Evolutionary conservation across 192 early-diverging fungal genomes (phyloP).

Genomic region (Gaertneriomyces semiglobifer): DNA sequence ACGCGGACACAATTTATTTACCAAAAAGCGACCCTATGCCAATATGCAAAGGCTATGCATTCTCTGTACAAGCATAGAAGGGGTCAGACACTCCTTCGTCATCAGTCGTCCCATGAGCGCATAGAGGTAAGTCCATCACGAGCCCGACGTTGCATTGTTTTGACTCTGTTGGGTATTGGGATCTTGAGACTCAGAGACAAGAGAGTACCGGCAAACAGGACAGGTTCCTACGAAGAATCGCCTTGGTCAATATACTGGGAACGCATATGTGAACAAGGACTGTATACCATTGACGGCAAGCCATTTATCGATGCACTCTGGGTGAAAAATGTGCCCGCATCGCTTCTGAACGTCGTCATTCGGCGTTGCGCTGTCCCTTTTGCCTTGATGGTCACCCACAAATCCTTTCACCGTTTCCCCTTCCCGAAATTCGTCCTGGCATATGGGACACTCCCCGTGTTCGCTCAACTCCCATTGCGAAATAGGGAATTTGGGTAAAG

Average conservation of each 20-base stretch:
- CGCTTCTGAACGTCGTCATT: constrained; percentile 52
- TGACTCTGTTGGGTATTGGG: too few species aligned
- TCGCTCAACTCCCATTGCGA: constrained; percentile 51
- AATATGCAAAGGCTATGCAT: too few species aligned
- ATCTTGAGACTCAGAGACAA: constrained; percentile 20
- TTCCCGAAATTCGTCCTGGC: constrained; percentile 76
- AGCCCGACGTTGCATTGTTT: too few species aligned
- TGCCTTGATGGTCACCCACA: too few species aligned
- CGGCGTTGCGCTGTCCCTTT: too few species aligned
- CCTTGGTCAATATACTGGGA: background rate
- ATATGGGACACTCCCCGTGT: constrained; percentile 79
- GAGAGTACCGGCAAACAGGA: constrained; percentile 71
- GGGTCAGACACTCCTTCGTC: too few species aligned
- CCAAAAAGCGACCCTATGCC: too few species aligned
- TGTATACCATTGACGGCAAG: constrained; percentile 74
- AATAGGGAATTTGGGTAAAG: constrained; percentile 57
- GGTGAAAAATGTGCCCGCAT: constrained; percentile 88
- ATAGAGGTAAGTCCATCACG: too few species aligned
- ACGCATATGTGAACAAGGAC: constrained; percentile 3
- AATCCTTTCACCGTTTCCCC: constrained; percentile 53
- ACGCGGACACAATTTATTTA: too few species aligned
- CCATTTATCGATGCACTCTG: constrained; percentile 87
- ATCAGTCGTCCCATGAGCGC: too few species aligned
- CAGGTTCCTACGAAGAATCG: constrained; percentile 60
- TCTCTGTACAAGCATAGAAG: too few species aligned